These are phyloP conservation scores for Tulasnella sp. DNA, from an alignment of 768 basidiomycete species.

Conservation along the genomic window DNA sequence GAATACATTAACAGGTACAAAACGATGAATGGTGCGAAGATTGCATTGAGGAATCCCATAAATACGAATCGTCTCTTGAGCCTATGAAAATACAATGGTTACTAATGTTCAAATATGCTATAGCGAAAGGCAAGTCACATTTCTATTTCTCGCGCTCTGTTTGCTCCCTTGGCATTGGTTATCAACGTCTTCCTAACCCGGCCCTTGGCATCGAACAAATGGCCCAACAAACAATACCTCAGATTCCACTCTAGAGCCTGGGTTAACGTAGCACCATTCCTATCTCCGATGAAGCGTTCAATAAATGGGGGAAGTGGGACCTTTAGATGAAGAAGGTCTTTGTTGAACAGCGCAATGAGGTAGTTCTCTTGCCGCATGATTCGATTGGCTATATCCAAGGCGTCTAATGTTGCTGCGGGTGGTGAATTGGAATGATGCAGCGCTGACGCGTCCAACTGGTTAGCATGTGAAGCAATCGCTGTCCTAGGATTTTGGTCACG, in stretches of 20 bases:
- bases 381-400: constrained; percentile 94
- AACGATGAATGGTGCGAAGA: constrained; percentile 94
- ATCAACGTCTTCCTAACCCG: constrained; percentile 83
- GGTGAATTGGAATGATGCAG: constrained; percentile 33
- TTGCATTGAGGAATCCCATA: constrained; percentile 91
- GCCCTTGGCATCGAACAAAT: constrained; percentile 83
- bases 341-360: constrained; percentile 94
- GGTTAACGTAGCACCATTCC: constrained; percentile 57
- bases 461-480: constrained; percentile 41
- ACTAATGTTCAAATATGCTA: too few species aligned
- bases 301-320: constrained; percentile 59
- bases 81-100: too few species aligned
- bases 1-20: constrained; percentile 95
- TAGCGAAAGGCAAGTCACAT: too few species aligned
- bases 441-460: constrained; percentile 26
- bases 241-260: constrained; percentile 95
- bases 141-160: constrained; percentile 30
- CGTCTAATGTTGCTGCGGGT: constrained; percentile 78
- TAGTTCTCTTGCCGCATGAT: constrained; percentile 99
- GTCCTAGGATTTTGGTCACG: constrained; percentile 89
- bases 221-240: constrained; percentile 88
- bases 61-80: constrained; percentile 80
- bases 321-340: constrained; percentile 80
- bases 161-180: constrained; percentile 74
- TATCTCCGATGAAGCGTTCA: constrained; percentile 33